A percentile compares a stretch with the other conserved stretches of the same genome.
phyloP scores from a whole-genome alignment of 768 basidiomycete species.

The Boletus coccyginus region DNA sequence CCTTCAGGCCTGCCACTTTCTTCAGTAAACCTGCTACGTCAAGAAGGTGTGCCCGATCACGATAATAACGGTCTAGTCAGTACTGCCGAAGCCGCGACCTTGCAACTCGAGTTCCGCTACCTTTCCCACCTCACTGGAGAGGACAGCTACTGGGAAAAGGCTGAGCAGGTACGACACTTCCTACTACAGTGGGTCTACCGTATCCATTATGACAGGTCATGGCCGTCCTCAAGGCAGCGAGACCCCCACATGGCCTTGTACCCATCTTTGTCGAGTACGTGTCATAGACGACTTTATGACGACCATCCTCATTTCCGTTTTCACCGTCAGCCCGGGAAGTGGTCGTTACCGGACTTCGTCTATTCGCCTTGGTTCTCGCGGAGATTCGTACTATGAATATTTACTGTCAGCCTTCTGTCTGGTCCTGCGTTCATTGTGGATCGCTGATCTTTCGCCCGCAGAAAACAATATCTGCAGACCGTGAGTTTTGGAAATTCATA shows the following conservation, averaged over 20 bases:
- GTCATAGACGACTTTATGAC: background rate
- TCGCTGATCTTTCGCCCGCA: slow-evolving; percentile 8
- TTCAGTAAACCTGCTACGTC: slow-evolving; percentile 65
- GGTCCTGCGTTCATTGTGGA: background rate
- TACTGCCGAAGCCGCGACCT: slow-evolving; percentile 83
- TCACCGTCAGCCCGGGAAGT: slow-evolving; percentile 38
- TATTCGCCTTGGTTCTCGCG: slow-evolving; percentile 87
- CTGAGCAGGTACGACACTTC: slow-evolving; percentile 52
- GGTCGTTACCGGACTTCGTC: slow-evolving; percentile 62
- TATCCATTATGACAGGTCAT: slow-evolving; percentile 48
- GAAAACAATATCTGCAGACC: slow-evolving; percentile 34
- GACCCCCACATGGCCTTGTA: slow-evolving; percentile 68
- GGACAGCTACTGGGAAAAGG: slow-evolving; percentile 77
- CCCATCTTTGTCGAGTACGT: slow-evolving; percentile 83
- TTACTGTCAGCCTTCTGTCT: slow-evolving; percentile 51
- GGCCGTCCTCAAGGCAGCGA: slow-evolving; percentile 61
- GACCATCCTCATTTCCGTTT: slow-evolving; percentile 11
- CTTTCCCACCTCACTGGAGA: slow-evolving; percentile 77
- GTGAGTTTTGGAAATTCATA: slow-evolving; percentile 16
- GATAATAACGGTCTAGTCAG: slow-evolving; percentile 65
- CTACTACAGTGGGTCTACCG: background rate
- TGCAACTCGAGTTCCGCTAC: slow-evolving; percentile 91
- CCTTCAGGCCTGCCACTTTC: slow-evolving; percentile 80
- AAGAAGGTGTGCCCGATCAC: slow-evolving; percentile 55
- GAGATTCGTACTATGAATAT: slow-evolving; percentile 94